These are phyloP conservation scores for Phytophthora uliginosa DNA, from an alignment of 352 stramenopile species.

Conservation along the genomic window DNA sequence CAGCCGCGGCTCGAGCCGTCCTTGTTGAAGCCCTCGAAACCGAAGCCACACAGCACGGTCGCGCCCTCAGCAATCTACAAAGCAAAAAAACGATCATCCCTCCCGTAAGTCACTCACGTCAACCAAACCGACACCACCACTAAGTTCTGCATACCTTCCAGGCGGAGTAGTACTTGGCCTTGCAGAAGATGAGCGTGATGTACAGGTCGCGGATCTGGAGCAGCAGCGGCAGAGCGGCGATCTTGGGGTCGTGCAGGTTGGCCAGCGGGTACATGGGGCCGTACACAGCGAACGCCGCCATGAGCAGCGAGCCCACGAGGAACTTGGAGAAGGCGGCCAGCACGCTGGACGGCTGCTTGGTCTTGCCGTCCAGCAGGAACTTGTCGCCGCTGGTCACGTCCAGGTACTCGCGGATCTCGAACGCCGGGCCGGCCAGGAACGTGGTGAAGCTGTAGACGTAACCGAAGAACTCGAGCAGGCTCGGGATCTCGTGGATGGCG, in stretches of 20 bases:
- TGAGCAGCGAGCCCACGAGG: constrained; percentile 56
- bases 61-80: constrained; percentile 61
- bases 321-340: constrained; percentile 78
- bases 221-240: constrained; percentile 63
- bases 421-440: constrained; percentile 95
- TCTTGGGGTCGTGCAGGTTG: constrained; percentile 54
- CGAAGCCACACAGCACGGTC: constrained; percentile 82
- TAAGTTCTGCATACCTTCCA: constrained; percentile 82
- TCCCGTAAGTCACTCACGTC: neutral
- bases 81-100: neutral
- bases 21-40: constrained; percentile 96
- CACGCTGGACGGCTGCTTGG: constrained; percentile 65
- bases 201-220: constrained; percentile 87
- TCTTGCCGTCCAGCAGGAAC: constrained; percentile 61
- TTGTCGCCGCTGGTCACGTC: constrained; percentile 75
- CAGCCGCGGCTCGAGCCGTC: constrained; percentile 84
- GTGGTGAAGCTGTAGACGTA: constrained; percentile 98
- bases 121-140: neutral
- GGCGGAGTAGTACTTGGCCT: constrained; percentile 97
- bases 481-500: constrained; percentile 86
- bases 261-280: constrained; percentile 61
- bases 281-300: constrained; percentile 58
- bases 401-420: constrained; percentile 92
- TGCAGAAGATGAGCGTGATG: constrained; percentile 92
- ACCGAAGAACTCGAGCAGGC: constrained; percentile 96